Conservation (phyloP, 768 basidiomycete genomes). For the Strobilomyces dryophilus region DNA sequence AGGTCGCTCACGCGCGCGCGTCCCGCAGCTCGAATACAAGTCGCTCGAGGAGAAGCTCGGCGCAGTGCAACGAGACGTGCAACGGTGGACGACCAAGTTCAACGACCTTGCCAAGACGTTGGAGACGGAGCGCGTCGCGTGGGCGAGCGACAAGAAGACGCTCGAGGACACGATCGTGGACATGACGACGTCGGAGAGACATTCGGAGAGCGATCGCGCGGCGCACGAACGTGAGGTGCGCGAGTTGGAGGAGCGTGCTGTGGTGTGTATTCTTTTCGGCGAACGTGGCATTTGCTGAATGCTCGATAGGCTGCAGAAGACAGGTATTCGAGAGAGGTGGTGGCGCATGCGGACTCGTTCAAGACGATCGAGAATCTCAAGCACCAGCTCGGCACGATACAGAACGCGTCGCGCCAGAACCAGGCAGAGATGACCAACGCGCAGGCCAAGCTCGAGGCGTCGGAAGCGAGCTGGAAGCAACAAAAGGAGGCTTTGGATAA, state of each 20-base stretch:
- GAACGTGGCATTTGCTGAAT: background rate
- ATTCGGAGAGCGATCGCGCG: conserved; percentile 57
- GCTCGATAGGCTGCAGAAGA: conserved; percentile 63
- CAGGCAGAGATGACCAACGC: conserved; percentile 68
- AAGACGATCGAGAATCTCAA: conserved; percentile 64
- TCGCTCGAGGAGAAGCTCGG: conserved; percentile 61
- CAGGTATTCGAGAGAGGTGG: conserved; percentile 74
- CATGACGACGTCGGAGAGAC: conserved; percentile 69
- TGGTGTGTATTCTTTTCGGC: conserved; percentile 37
- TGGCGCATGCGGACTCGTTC: conserved; percentile 83
- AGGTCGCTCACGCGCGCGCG: too few relatives aligned
- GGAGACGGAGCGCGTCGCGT: conserved; percentile 65
- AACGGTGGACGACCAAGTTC: conserved; percentile 44
- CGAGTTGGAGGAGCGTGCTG: conserved; percentile 62
- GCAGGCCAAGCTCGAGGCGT: conserved; percentile 61
- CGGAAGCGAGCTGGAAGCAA: conserved; percentile 76
- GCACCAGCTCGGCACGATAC: conserved; percentile 52
- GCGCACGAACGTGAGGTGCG: conserved; percentile 65
- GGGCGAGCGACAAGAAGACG: conserved; percentile 74
- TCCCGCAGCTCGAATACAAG: conserved; percentile 54
- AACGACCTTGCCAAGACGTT: conserved; percentile 59
- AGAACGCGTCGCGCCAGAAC: conserved; percentile 54
- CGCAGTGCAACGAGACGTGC: conserved; percentile 50
- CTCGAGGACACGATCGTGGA: conserved; percentile 82
- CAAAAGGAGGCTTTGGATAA: conserved; percentile 76